Percentiles rank a stretch among this genome's conserved stretches.
Conservation (phyloP, 371 early-diverging fungal genomes). For the Dinochytrium kinnereticum region DNA sequence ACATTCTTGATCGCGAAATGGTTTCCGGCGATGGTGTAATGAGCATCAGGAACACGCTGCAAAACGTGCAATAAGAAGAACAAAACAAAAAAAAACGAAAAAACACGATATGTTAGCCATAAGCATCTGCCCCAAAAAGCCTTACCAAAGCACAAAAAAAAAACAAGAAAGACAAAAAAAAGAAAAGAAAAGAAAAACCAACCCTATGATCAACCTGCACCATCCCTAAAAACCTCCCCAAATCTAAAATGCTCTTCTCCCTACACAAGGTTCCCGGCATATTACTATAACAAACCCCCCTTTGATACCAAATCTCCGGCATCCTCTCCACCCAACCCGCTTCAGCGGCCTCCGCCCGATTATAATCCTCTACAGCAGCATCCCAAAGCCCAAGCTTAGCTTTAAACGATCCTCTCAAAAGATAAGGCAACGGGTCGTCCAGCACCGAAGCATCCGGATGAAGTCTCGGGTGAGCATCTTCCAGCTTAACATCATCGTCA, state of each 20-base stretch:
- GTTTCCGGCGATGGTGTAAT: slow-evolving; percentile 40
- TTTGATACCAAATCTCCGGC: slow-evolving; percentile 38
- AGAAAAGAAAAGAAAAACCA: slow-evolving; percentile 3
- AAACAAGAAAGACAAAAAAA: not conserved
- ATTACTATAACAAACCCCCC: slow-evolving; percentile 40
- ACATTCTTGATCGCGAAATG: slow-evolving; percentile 29
- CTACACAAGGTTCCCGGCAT: slow-evolving; percentile 27
- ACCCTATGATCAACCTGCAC: slow-evolving; percentile 34
- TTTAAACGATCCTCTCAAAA: slow-evolving; percentile 29
- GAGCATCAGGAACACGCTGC: slow-evolving; percentile 40
- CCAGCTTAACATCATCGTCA: not conserved
- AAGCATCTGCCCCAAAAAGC: too few relatives aligned
- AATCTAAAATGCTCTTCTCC: slow-evolving; percentile 22
- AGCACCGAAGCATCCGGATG: not conserved
- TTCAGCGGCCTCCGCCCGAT: slow-evolving; percentile 24
- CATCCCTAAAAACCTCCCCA: slow-evolving; percentile 27
- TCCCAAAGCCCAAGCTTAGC: slow-evolving; percentile 26
- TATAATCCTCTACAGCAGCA: slow-evolving; percentile 34
- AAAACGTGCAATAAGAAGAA: not conserved
- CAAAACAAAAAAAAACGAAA: not conserved
- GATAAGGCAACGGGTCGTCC: slow-evolving; percentile 21
- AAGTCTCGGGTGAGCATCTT: not conserved
- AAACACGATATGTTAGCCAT: too few relatives aligned
- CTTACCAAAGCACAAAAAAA: not conserved
- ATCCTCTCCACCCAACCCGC: slow-evolving; percentile 3